Evolutionary conservation across 1,139 yeast species (phyloP).

Genomic region (Blastobotrys arbuscula): DNA sequence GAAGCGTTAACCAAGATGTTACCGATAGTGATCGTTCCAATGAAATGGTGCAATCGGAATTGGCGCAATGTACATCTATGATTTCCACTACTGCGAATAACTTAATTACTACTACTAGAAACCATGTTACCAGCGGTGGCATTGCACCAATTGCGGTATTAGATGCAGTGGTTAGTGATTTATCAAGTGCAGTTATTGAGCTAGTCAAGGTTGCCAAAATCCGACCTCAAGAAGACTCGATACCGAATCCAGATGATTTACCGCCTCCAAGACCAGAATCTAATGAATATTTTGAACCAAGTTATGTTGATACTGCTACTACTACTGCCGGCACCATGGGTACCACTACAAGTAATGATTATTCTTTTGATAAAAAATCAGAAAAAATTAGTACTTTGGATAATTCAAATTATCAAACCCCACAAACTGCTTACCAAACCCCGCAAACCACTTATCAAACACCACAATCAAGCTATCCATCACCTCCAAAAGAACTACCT

Average conservation of each 20-base stretch:
- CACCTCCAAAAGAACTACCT: no score
- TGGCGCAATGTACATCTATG: conserved; percentile 33
- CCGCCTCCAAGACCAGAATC: conserved; percentile 13
- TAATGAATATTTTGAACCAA: conserved; percentile 1
- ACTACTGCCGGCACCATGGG: not conserved
- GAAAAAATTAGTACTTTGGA: not conserved
- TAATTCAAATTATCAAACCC: not conserved
- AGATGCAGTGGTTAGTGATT: conserved; percentile 73
- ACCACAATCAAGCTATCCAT: not conserved
- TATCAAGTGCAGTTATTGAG: conserved; percentile 69
- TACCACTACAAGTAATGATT: not conserved
- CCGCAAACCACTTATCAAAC: not conserved
- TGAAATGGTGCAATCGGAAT: conserved; percentile 22
- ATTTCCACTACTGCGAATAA: conserved; percentile 70
- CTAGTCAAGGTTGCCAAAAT: conserved; percentile 55
- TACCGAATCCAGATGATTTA: conserved; percentile 7
- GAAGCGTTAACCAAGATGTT: conserved; percentile 35
- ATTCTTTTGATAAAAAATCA: not conserved
- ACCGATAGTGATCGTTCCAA: conserved; percentile 31
- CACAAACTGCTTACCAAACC: not conserved
- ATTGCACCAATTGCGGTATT: conserved; percentile 67
- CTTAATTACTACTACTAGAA: conserved; percentile 72
- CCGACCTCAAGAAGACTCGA: conserved; percentile 19
- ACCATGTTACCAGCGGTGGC: conserved; percentile 58
- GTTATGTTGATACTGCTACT: not conserved